Base-by-base conservation (phyloP, 1,284 basidiomycete genomes). In the Sanguinoderma infundibulare region DNA sequence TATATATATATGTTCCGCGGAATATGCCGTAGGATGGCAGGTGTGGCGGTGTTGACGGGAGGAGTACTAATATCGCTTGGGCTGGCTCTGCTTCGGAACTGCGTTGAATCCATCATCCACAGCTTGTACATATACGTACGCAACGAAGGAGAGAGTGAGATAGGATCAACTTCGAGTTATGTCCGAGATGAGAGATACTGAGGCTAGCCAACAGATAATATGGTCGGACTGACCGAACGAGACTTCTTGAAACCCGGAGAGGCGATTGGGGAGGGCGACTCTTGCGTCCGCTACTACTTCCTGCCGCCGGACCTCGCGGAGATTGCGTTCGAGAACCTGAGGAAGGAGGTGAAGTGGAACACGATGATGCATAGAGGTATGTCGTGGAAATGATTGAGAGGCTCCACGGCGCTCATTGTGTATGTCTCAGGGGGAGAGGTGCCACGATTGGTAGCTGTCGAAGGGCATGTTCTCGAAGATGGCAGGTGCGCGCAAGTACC, bases 291-390 rank as follows among this genome's bases (percentile, higher is more conserved):
- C 8, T 73, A 77, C 5, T 75, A 85, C 63, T 65, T 91, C 55
- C 78, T 91, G 15, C 84, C 86, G 0, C 65, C 74, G 0, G 83
- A 86, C 4, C 69, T 90, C 32, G 84, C 81, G 5, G 77, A 78
- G 5, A 69, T 69, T 14, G 86, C 83, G 0, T 91, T 91, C 67
- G 83, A 83, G 53, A 79, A 75, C 4, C 65, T 91, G 60, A 78
- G 75, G 61, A 73, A 78, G 7, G 90, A 92, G 69, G 90, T 92
- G 0, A 74, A 81, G 53, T 92, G 90, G 89, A 78, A 82, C 55
- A 79, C 78, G 1, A 92, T 92, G 90, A 74, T 83, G 65, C 91
- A 92, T 74, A 79, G 87, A 74, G 91, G 90, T 84, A 64, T 15
- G 65, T 68, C 14, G 6, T 15, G 30, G 22, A 20, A 9, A n/a